A percentile compares a stretch with the other conserved stretches of the same genome.
phyloP scores from a whole-genome alignment of 441 rosid genomes.

The Euphorbia celastroides region DNA sequence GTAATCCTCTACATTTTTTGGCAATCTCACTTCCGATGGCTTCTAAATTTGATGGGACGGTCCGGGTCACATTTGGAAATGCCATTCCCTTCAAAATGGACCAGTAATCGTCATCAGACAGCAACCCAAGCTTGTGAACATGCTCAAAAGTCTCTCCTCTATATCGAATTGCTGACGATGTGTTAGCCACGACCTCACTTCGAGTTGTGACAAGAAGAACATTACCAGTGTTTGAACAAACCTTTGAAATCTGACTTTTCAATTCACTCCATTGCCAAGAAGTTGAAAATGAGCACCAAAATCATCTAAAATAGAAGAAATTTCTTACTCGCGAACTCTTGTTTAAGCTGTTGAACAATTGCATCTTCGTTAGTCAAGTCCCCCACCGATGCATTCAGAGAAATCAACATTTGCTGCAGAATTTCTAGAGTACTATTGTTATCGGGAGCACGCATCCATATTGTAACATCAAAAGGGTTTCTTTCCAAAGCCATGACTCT shows the following conservation, averaged over 20 bases:
- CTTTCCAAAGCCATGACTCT: not conserved
- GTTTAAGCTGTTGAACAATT: not conserved
- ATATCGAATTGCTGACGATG: too few species aligned
- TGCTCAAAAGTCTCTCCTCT: not conserved
- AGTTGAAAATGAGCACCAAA: not conserved
- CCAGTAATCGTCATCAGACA: not conserved
- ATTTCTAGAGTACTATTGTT: not conserved
- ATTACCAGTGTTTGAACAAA: not conserved
- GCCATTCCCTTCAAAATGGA: conserved; percentile 14
- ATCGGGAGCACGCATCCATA: conserved; percentile 22
- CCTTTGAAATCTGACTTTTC: not conserved
- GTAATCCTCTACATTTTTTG: not conserved
- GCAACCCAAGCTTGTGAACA: not conserved
- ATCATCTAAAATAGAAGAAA: conserved; percentile 26
- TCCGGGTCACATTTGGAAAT: not conserved
- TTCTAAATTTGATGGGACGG: not conserved
- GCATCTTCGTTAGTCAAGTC: not conserved
- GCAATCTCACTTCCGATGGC: not conserved
- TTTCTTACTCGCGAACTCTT: conserved; percentile 7
- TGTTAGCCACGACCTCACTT: not conserved
- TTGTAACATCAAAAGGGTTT: conserved; percentile 4
- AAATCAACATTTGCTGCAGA: conserved; percentile 9
- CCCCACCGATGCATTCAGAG: not conserved
- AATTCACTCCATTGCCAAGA: not conserved
- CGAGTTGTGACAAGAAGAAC: not conserved